Percentiles rank a stretch among this genome's conserved stretches.
phyloP scores from a whole-genome alignment of 148 eudicot genomes.

The Camellia lanceoleosa region DNA sequence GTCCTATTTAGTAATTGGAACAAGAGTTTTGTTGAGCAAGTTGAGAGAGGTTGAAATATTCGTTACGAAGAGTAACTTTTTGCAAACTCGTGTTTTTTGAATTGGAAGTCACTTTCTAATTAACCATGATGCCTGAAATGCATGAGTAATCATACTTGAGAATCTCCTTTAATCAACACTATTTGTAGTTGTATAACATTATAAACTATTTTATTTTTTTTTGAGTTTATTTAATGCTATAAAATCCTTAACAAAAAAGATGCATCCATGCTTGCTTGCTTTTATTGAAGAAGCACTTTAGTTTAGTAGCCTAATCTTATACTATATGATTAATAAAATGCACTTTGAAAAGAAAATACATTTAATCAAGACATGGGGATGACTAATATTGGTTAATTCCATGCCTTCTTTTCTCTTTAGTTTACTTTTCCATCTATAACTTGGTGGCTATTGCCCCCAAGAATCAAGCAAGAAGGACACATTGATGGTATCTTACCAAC shows the following conservation, averaged over 20 bases:
- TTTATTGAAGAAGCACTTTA: not conserved
- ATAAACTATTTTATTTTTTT: not conserved
- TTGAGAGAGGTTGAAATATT: no score
- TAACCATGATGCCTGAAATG: not conserved
- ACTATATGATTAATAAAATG: not conserved
- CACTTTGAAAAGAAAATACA: not conserved
- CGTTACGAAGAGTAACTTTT: no score
- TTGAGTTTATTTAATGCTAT: not conserved
- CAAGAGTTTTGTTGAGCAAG: no score
- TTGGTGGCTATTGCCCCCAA: not conserved
- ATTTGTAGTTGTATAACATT: not conserved
- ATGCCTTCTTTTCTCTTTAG: not conserved
- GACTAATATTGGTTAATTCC: not conserved
- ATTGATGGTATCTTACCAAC: slow-evolving; percentile 12
- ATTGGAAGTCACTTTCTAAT: no score
- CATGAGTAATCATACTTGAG: not conserved
- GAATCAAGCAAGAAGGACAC: not conserved
- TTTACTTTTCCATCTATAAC: not conserved
- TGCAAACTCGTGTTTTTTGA: no score
- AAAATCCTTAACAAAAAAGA: not conserved
- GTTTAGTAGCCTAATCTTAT: not conserved
- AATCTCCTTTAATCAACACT: not conserved
- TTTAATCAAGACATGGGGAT: not conserved
- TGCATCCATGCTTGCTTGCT: not conserved
- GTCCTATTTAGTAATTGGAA: no score